Conservation (phyloP, 2,329 filamentous ascomycete genomes). For the Penicillium hordei region DNA sequence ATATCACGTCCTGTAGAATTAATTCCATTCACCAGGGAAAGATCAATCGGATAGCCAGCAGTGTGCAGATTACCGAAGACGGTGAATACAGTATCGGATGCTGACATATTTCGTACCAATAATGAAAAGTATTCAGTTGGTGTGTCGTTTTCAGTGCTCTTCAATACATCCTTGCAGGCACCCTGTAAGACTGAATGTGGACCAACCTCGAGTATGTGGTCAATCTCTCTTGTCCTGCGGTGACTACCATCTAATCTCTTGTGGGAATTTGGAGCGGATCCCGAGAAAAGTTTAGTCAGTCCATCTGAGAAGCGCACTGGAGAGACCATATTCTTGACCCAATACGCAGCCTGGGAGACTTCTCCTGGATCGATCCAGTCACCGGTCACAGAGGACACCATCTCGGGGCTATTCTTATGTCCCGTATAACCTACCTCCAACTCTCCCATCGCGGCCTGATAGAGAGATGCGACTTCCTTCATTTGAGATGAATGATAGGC, state of each 20-base stretch:
- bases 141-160: neutral
- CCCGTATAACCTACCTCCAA: neutral
- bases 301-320: constrained; percentile 18
- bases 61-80: neutral
- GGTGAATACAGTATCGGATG: neutral
- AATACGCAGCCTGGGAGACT: constrained; percentile 9
- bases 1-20: neutral
- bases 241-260: neutral
- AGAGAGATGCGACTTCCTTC: neutral
- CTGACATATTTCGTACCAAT: neutral
- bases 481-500: constrained; percentile 20
- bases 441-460: neutral
- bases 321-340: constrained; percentile 18
- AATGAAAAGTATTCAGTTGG: neutral
- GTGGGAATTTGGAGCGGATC: neutral
- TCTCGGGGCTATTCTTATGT: neutral
- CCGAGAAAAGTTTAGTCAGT: constrained; percentile 2
- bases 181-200: constrained; percentile 23
- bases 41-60: constrained; percentile 1
- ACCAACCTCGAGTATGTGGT: constrained; percentile 23
- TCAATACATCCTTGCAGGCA: neutral
- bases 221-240: neutral
- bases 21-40: neutral
- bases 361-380: constrained; percentile 24
- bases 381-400: neutral